Conservation (phyloP, 2,329 filamentous ascomycete genomes). For the Chaetomium globosum region DNA sequence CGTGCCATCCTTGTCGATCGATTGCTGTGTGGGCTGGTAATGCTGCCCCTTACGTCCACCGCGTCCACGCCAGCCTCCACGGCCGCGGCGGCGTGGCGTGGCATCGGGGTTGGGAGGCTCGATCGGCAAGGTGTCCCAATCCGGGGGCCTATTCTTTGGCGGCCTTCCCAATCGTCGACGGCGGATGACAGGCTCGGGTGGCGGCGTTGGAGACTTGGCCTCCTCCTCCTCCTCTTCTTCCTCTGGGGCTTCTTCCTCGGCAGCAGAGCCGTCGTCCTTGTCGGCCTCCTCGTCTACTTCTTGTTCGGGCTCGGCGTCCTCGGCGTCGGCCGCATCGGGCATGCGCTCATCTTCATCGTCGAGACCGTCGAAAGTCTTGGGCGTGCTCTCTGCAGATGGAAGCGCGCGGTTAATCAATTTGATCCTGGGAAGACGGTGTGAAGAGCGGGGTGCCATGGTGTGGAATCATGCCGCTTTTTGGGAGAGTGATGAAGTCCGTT, state of each 20-base stretch:
- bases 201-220: slow-evolving; percentile 56
- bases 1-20: slow-evolving; percentile 91
- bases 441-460: not conserved
- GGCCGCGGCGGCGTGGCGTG: slow-evolving; percentile 65
- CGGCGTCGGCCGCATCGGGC: slow-evolving; percentile 46
- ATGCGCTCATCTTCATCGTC: slow-evolving; percentile 53
- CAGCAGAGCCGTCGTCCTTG: slow-evolving; percentile 44
- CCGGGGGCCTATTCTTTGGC: slow-evolving; percentile 79
- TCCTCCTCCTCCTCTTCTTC: slow-evolving; percentile 48
- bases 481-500: not conserved
- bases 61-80: slow-evolving; percentile 70
- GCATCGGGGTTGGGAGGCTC: slow-evolving; percentile 56
- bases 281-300: slow-evolving; percentile 54
- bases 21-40: slow-evolving; percentile 76
- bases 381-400: slow-evolving; percentile 51
- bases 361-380: slow-evolving; percentile 48
- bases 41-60: slow-evolving; percentile 69
- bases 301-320: slow-evolving; percentile 42
- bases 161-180: slow-evolving; percentile 81
- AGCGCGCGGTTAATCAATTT: not conserved
- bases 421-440: not conserved
- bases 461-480: not conserved
- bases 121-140: slow-evolving; percentile 67
- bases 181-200: slow-evolving; percentile 66
- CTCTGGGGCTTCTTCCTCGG: slow-evolving; percentile 48